Base-by-base conservation (phyloP, 2,329 filamentous ascomycete species). In the Fusarium sublunatum region DNA sequence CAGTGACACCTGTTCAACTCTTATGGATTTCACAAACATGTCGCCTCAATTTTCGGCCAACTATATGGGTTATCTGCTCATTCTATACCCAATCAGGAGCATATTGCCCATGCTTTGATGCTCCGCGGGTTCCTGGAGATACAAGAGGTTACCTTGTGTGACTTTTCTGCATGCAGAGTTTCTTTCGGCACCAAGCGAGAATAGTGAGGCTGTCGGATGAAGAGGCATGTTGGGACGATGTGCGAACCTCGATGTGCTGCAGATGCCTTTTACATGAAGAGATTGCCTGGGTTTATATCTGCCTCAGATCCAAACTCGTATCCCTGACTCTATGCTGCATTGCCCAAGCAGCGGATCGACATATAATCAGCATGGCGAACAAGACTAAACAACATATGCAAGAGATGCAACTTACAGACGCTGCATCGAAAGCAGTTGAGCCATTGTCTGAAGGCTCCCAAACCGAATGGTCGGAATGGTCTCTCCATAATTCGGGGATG, bases 151-250 rank as follows among this genome's bases (percentile, higher is more conserved):
- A 36, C 36, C 24, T 43, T 52, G 49, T 60, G 49, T 60, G 53
- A 32, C 31, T 46, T 28, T 38, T n/a, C 9, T 65, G 57, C 57
- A 64, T 65, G 47, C 44, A 15, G 52, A 44, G 34, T 47, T 50
- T 40, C 62, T 60, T 35, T 51, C 48, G 46, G 53, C 49, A 43
- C 53, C 53, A 43, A 56, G 44, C 45, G 43, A 52, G 13, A 35
- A 55, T 52, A 69, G 52, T 69, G 63, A 69, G 66, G 66, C 66
- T 65, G 66, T 58, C 66, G 61, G 34, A 41, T n/a, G 32, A 49
- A 22, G 41, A 49, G 28, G 25, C 32, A 36, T 31, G 24, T 34
- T 60, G 42, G 46, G 46, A 44, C 28, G 25, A 43, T 40, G 44
- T 58, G 47, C 40, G 55, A 59, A 51, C 49, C 13, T 64, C 24